Evolutionary conservation across 164 flowering plant genomes (phyloP), one percentile per base, ranked within the genome.

Genomic region (Stephania yunnanensis): DNA sequence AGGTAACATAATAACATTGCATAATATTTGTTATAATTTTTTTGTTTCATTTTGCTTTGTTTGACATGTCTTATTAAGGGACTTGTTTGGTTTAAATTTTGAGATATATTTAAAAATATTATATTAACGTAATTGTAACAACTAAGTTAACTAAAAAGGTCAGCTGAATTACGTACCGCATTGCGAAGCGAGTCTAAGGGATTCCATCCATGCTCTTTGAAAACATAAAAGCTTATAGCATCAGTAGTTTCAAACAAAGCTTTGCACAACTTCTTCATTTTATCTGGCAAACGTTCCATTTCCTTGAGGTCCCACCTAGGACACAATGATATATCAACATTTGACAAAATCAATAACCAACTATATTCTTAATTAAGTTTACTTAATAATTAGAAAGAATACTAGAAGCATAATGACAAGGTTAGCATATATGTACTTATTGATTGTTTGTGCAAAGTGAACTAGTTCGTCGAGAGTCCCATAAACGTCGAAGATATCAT

Each of bases 401-500:
- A 25, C 4, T 36, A 2, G 42, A 36, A 36, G 1, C 42, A 36
- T 36, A 36, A 36, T 36, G 53, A 48, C 1, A 3, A 48, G 53
- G 53, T 8, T 2, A 48, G 13, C 25, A 25, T 0, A 25, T 48
- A 3, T 61, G 1, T 82, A 88, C 94, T 81, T 87, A 1, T 85
- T 76, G 9, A 90, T 75, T 19, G 83, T 89, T 66, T 87, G 78
- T 1, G 90, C 87, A 80, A 90, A 87, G 73, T 85, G 78, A 2
- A 72, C 50, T 45, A 91, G 86, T 36, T 89, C 86, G 6, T 91
- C 87, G 1, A 82, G 71, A 0, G 83, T 79, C 10, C 92, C 95
- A 69, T 85, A 76, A 50, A 89, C 70, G 78, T 91, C 96, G 52
- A 80, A 89, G 45, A 89, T 87, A 65, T 91, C 93, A 66, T 91